Evolutionary conservation across 2,329 filamentous ascomycete species (phyloP).

Genomic region (Ceratocystis destructans): DNA sequence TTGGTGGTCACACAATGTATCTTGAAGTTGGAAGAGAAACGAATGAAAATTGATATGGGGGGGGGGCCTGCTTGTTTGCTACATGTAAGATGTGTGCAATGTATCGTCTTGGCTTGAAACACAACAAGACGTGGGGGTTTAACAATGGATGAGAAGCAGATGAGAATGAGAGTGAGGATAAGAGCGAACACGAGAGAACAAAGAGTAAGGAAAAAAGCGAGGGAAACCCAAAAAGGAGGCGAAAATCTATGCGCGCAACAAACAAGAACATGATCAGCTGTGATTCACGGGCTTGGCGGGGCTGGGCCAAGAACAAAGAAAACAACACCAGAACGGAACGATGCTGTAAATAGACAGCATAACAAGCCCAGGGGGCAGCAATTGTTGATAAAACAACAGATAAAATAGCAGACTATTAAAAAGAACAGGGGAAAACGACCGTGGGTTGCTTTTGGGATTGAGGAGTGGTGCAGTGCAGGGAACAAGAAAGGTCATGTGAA

Average conservation of each 20-base stretch:
- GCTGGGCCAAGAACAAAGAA: conserved; percentile 2
- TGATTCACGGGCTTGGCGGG: conserved; percentile 5
- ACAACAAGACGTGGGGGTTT: neutral
- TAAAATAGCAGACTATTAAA: neutral
- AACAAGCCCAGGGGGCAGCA: neutral
- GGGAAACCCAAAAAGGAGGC: neutral
- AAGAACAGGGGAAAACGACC: neutral
- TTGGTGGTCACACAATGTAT: neutral
- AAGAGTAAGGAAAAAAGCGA: neutral
- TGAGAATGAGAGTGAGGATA: neutral
- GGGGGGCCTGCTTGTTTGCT: neutral
- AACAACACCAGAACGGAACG: neutral
- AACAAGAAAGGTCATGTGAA: conserved; percentile 1
- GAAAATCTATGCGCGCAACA: neutral
- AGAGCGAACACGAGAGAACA: neutral
- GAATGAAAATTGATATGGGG: neutral
- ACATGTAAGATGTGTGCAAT: neutral
- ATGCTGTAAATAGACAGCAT: neutral
- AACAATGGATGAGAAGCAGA: neutral
- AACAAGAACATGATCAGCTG: conserved; percentile 2
- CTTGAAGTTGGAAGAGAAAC: neutral
- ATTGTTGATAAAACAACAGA: neutral
- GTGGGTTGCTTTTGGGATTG: conserved; percentile 1
- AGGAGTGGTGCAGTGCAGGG: neutral
- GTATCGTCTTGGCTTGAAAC: neutral